Conservation (phyloP, 2,329 filamentous ascomycete genomes). For the Aspergillus aculeatinus region DNA sequence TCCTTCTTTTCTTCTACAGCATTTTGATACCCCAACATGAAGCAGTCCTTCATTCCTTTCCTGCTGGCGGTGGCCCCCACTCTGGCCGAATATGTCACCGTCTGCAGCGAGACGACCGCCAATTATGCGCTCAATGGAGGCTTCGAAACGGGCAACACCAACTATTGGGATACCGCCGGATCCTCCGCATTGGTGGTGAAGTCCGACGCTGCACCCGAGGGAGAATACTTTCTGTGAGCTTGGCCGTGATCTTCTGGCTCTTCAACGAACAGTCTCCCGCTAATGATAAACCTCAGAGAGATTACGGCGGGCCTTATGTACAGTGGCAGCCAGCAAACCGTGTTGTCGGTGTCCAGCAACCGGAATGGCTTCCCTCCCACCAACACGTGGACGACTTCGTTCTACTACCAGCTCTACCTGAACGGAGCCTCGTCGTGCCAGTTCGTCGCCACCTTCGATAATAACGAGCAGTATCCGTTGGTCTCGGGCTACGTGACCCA, state of each 20-base stretch:
- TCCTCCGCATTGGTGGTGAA: not conserved
- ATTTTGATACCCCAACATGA: not conserved
- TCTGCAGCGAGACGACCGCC: not conserved
- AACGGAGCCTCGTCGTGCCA: not conserved
- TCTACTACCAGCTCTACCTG: not conserved
- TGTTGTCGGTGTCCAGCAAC: not conserved
- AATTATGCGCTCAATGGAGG: not conserved
- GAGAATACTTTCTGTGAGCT: not conserved
- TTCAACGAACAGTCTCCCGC: not conserved
- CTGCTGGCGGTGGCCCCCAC: not conserved
- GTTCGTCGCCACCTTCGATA: not conserved
- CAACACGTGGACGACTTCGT: not conserved
- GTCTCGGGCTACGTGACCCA: not conserved
- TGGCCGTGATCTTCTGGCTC: not conserved
- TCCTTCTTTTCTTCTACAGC: not conserved
- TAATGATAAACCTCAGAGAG: not conserved
- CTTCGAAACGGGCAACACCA: not conserved
- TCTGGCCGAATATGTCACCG: not conserved
- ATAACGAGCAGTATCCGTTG: not conserved
- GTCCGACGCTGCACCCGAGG: not conserved
- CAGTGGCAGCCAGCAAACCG: not conserved
- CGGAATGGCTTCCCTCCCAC: not conserved
- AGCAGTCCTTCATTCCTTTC: not conserved
- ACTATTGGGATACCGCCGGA: not conserved
- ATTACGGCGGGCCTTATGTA: not conserved